phyloP scores from a whole-genome alignment of 345 rosid genomes.

The Chamaenerion angustifolium region DNA sequence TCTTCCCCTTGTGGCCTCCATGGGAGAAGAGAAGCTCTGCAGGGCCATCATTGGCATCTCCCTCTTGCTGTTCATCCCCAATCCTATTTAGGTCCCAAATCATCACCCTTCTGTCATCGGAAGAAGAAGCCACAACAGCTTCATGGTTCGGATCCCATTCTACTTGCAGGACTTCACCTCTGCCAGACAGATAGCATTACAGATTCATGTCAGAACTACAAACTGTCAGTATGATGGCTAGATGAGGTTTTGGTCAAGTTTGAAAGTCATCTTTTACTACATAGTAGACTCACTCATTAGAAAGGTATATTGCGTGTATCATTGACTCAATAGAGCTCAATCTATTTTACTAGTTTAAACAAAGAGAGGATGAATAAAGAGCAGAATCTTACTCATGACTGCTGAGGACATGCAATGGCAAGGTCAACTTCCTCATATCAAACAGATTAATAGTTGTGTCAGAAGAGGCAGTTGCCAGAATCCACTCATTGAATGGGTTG shows the following conservation, averaged over 20 bases:
- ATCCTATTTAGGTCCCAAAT: slow-evolving; percentile 93
- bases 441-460: slow-evolving; percentile 70
- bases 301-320: background rate
- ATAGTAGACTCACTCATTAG: background rate
- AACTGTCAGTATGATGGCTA: no score
- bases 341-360: no score
- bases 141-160: slow-evolving; percentile 98
- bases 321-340: background rate
- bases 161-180: slow-evolving; percentile 91
- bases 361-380: background rate
- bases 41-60: slow-evolving; percentile 76
- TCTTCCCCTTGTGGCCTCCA: slow-evolving; percentile 74
- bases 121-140: slow-evolving; percentile 81
- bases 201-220: no score
- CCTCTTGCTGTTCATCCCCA: slow-evolving; percentile 69
- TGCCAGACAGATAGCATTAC: slow-evolving; percentile 16
- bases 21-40: slow-evolving; percentile 76
- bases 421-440: slow-evolving; percentile 62
- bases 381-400: slow-evolving; percentile 46
- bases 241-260: no score
- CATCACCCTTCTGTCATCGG: slow-evolving; percentile 82
- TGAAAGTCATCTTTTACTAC: no score
- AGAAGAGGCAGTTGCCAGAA: slow-evolving; percentile 86
- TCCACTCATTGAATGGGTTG: slow-evolving; percentile 76
- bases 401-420: slow-evolving; percentile 57